phyloP scores from a whole-genome alignment of 306 rosid genomes.

The Inga leiocalycina region DNA sequence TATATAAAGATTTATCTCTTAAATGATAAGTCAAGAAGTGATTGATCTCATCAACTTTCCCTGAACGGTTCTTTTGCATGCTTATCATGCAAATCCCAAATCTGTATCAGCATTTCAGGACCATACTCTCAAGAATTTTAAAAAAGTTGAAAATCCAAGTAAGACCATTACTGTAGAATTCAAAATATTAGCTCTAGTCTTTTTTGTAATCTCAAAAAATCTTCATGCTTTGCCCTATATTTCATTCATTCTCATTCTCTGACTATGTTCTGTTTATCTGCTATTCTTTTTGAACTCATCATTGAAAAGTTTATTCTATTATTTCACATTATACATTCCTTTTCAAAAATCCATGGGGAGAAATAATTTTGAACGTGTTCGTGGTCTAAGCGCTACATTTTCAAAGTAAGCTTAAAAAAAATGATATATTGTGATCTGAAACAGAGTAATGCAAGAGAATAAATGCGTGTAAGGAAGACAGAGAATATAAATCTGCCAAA shows the following conservation, averaged over 20 bases:
- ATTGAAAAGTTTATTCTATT: conserved; percentile 37
- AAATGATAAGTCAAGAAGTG: not conserved
- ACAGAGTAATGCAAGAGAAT: not conserved
- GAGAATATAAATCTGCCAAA: not conserved
- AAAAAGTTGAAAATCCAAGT: not conserved
- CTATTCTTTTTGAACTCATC: conserved; percentile 13
- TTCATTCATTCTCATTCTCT: conserved; percentile 40
- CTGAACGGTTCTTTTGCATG: not conserved
- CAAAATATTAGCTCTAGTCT: conserved; percentile 15
- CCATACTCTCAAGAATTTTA: not conserved
- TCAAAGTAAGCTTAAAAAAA: conserved; percentile 27
- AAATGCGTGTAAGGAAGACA: not conserved
- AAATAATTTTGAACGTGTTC: not conserved
- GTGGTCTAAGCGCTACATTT: conserved; percentile 38
- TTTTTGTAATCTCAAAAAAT: not conserved
- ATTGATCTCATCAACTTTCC: not conserved
- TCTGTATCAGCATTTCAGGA: not conserved
- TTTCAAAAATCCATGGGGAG: not conserved
- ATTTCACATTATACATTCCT: not conserved
- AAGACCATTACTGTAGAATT: conserved; percentile 2
- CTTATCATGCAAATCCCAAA: not conserved
- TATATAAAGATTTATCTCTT: not conserved
- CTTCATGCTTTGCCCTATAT: not conserved
- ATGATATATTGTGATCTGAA: not conserved
- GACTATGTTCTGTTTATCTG: conserved; percentile 32